These are phyloP conservation scores for Apophysomyces elegans DNA, from an alignment of 371 early-diverging fungal species.

Conservation along the genomic window DNA sequence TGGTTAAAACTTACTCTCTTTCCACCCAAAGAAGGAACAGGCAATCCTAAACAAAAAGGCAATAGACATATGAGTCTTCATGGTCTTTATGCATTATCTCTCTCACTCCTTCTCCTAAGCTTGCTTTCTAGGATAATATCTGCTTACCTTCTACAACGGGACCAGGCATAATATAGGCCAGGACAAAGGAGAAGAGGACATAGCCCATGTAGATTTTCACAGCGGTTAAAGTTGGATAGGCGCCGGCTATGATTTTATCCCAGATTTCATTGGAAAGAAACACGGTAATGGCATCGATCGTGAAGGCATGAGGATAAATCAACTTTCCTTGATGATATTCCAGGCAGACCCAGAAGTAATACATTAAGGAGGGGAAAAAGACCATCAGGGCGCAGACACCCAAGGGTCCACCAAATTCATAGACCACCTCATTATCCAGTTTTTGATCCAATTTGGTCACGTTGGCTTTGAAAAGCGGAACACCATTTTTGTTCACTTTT, in stretches of 20 bases:
- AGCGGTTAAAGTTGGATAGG: slow-evolving; percentile 59
- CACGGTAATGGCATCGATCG: slow-evolving; percentile 39
- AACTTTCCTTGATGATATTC: slow-evolving; percentile 68
- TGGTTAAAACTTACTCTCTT: slow-evolving; percentile 40
- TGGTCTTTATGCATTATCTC: background rate
- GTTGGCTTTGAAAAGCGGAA: slow-evolving; percentile 45
- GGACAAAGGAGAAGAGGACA: slow-evolving; percentile 55
- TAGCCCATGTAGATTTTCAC: slow-evolving; percentile 65
- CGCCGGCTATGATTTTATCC: slow-evolving; percentile 44
- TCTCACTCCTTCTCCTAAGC: background rate
- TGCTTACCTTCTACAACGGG: slow-evolving; percentile 56
- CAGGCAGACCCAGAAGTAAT: slow-evolving; percentile 74
- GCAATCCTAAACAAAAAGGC: slow-evolving; percentile 39
- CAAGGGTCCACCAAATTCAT: slow-evolving; percentile 76
- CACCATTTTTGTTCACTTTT: slow-evolving; percentile 38
- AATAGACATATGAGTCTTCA: no score
- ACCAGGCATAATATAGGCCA: slow-evolving; percentile 72
- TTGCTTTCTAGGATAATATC: no score
- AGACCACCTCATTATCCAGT: slow-evolving; percentile 65
- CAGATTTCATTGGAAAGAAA: slow-evolving; percentile 52
- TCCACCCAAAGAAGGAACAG: slow-evolving; percentile 68
- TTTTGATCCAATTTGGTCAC: slow-evolving; percentile 51
- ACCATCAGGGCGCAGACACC: slow-evolving; percentile 74
- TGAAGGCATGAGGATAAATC: slow-evolving; percentile 48
- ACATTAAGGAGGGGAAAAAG: slow-evolving; percentile 75